Evolutionary conservation across 163 green algal genomes (phyloP).

Genomic region (Scenedesmus sp.): DNA sequence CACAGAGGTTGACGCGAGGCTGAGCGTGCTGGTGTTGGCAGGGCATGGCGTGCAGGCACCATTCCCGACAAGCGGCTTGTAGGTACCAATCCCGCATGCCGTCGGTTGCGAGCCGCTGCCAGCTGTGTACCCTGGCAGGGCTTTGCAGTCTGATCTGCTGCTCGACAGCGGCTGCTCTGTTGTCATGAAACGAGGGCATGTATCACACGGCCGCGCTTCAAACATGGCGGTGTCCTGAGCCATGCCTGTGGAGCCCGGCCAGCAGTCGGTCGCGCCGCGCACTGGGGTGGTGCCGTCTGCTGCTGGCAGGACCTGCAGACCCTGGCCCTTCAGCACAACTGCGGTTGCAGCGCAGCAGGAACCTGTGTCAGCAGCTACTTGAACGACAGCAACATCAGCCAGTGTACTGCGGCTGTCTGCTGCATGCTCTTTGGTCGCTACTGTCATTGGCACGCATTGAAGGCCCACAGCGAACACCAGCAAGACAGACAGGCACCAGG

Average conservation of each 20-base stretch:
- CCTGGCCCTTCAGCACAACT: constrained; percentile 39
- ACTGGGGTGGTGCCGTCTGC: not conserved
- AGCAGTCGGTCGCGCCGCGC: constrained; percentile 22
- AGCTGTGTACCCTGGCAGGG: constrained; percentile 29
- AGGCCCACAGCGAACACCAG: too few relatives aligned
- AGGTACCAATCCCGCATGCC: not conserved
- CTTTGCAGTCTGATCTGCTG: constrained; percentile 26
- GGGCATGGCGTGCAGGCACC: constrained; percentile 12
- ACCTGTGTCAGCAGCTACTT: not conserved
- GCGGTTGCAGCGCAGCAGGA: not conserved
- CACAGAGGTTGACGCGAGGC: not conserved
- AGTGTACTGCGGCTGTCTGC: not conserved
- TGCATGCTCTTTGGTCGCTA: too few relatives aligned
- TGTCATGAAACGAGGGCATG: constrained; percentile 30
- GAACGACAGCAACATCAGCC: not conserved
- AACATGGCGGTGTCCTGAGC: not conserved
- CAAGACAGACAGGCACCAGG: too few relatives aligned
- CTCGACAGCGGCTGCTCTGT: not conserved
- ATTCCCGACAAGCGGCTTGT: constrained; percentile 1
- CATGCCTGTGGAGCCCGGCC: constrained; percentile 29
- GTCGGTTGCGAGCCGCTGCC: not conserved
- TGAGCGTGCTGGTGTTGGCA: constrained; percentile 2
- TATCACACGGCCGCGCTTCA: constrained; percentile 25
- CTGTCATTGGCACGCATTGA: too few relatives aligned
- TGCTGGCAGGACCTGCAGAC: not conserved